phyloP scores from a whole-genome alignment of 139 green algal genomes.

The Pleodorina starrii region DNA sequence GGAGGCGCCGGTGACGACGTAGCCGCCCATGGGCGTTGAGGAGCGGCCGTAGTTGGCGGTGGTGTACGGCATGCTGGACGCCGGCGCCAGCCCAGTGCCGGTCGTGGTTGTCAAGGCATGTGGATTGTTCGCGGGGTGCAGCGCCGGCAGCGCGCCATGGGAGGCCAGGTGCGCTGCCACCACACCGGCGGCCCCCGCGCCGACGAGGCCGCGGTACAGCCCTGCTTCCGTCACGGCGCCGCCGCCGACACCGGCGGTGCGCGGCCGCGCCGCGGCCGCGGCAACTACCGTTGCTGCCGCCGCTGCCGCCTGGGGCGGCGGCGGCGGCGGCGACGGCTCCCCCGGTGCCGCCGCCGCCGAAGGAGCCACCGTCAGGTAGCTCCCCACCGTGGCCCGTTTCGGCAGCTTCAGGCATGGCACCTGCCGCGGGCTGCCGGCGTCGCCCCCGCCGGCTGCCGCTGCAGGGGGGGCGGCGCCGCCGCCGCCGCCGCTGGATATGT shows the following conservation, averaged over 20 bases:
- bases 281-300: neutral
- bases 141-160: neutral
- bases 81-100: neutral
- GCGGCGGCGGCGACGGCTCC: no score
- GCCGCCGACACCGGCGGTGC: neutral
- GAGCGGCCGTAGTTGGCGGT: neutral
- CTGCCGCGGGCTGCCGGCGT: neutral
- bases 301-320: no score
- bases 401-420: neutral
- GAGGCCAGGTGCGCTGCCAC: neutral
- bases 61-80: neutral
- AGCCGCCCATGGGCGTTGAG: neutral
- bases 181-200: no score
- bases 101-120: neutral
- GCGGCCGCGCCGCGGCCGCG: neutral
- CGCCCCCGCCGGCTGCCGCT: neutral
- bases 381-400: constrained; percentile 4
- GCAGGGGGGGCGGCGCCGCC: neutral
- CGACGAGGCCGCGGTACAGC: neutral
- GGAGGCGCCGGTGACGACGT: neutral
- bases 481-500: neutral
- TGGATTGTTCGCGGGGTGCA: neutral
- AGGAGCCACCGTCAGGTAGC: neutral
- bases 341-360: neutral
- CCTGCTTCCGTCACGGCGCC: neutral